These are phyloP conservation scores for Hirschioporus abietinus DNA, from an alignment of 768 basidiomycete species.

Conservation along the genomic window DNA sequence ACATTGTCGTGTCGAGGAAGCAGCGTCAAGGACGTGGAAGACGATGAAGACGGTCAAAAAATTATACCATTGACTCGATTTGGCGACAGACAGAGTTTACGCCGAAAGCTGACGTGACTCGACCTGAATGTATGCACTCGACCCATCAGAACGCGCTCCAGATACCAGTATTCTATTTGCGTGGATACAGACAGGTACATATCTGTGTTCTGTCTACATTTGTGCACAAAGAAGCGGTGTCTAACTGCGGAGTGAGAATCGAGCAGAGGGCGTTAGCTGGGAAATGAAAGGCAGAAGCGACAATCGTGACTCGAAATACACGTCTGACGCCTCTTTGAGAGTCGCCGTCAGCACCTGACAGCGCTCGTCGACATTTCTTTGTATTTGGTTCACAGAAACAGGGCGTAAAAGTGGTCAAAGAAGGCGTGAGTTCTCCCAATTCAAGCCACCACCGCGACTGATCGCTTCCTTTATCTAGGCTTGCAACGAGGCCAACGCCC, in stretches of 20 bases:
- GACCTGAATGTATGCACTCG: neutral
- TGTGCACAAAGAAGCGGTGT: neutral
- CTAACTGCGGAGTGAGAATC: neutral
- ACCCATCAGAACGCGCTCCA: neutral
- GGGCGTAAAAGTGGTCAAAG: neutral
- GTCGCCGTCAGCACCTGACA: no score
- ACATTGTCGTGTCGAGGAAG: constrained; percentile 26
- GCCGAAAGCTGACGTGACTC: neutral
- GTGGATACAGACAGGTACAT: neutral
- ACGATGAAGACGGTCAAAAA: neutral
- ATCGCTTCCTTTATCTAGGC: neutral
- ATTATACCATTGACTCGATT: neutral
- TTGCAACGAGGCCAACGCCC: neutral
- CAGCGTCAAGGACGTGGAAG: neutral
- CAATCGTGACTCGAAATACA: neutral
- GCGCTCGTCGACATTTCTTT: neutral
- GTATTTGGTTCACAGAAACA: neutral
- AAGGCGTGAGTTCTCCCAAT: no score
- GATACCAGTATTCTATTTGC: no score
- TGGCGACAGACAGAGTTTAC: neutral
- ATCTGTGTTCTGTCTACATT: neutral
- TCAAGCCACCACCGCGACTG: neutral
- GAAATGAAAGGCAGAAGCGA: neutral
- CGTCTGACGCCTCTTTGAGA: neutral
- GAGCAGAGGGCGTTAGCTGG: neutral